Base-by-base conservation (phyloP, 345 rosid species). In the Salix koriyanagi region DNA sequence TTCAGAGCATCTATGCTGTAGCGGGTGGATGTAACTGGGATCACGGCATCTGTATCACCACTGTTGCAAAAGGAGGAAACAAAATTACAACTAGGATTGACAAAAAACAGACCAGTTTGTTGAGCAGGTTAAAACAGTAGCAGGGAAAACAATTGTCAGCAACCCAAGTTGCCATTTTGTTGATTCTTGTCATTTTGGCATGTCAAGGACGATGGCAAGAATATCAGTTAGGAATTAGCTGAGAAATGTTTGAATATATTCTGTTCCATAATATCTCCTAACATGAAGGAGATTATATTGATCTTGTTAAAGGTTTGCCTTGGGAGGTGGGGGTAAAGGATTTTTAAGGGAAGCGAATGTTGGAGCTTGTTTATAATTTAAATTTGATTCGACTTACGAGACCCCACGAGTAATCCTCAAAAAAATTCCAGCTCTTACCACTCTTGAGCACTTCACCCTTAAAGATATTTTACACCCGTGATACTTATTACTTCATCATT, bases 21-120 rank as follows among this genome's bases (percentile, higher is more conserved):
- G 8, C 97, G 94, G 54, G 97, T 93, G 70, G 97, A 90, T 56
- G 97, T 95, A 65, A 95, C 84, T 54, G 99, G 99, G 80, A 95
- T 83, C 30, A 93, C 86, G 44, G 96, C 88, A 86, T 95, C 99
- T 8, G 97, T 91, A 79, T 95, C 96, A 25, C 99, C 99, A 72
- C 97, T 91, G 85, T 75, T 75, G 69, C 44, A 65, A 36, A 28
- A 7, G 75, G 21, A 61, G 19, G 32, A 67, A 32, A 18, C 37
- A 50, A 78, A 79, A 72, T 9, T 68, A 71, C 25, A 11, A 21
- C 41, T 44, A 46, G n/a, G 32, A 23, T 76, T 52, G 60, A 71
- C 34, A 79, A 16, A 48, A 68, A 16, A 11, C 7, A 7, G 26
- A 34, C 26, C 21, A 64, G 67, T 25, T 64, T 13, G 18, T 64